Evolutionary conservation across 2,329 filamentous ascomycete species (phyloP), one percentile per base, ranked within the genome.

Genomic region (Pestalotiopsis fici): DNA sequence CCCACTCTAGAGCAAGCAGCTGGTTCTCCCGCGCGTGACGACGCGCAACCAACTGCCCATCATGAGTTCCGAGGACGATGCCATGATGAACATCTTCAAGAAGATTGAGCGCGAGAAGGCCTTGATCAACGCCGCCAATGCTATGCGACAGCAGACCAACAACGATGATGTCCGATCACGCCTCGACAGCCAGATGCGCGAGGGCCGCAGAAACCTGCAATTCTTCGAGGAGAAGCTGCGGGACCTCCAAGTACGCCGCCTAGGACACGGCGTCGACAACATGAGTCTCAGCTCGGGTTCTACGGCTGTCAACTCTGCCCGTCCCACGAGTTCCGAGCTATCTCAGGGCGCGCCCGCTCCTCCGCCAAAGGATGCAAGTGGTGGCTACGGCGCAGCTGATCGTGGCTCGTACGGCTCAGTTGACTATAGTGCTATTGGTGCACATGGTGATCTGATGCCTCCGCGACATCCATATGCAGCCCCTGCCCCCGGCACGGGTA

Each of bases 21-120:
- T 67, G 64, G 74, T 74, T 77, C 43, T 50, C 43, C 74, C 74
- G 77, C 78, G 78, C 78, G 78, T 77, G 76, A 77, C 74, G 73
- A 76, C 74, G 76, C 76, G 77, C 78, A 74, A 67, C 75, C 72
- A 74, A 72, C 78, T 77, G 79, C 80, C 55, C 82, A 83, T 78
- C 79, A 90, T 90, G 86, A 59, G 27, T 65, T 64, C 62, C 62
- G 87, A 90, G 78, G 87, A 90, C 70, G 86, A 90, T 75, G 85
- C 87, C 73, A 85, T 90, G 82, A 90, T 90, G 82, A 92, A 94
- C 81, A 94, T 99, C 83, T 90, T 92, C 83, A 92, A 91, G 85
- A 98, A 99, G 91, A 98, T 99, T 82, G 94, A 98, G 86, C 91
- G 95, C 80, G 96, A 99, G 83, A 95, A 95, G 86, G 93, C 92